Base-by-base conservation (phyloP, 306 rosid species). In the Cicer pinnatifidum region DNA sequence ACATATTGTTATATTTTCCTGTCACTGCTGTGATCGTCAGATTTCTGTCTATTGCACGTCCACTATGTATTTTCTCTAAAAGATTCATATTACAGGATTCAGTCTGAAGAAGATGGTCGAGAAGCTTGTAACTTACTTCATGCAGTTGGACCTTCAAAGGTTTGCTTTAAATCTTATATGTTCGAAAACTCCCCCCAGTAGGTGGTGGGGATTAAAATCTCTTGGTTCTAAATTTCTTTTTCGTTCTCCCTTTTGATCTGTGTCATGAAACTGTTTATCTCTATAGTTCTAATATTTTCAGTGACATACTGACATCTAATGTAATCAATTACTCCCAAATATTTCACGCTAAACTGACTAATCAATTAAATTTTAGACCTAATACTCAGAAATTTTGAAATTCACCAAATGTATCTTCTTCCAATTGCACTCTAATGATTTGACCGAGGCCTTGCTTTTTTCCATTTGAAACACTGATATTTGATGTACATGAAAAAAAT, bases 41-140 rank as follows among this genome's bases (percentile, higher is more conserved):
- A 20, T 23, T 75, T 15, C 46, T 53, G 47, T 78, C 28, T 74
- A 39, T 33, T 74, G 39, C 20, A 19, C 45, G 38, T 37, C 39
- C 60, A 40, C n/a, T 17, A 43, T 75, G 28, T 46, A 53, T 40
- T 75, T 11, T 64, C 75, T 72, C 66, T 11, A 52, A n/a, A 79
- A 9, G 72, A 6, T 57, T 67, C 20, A 45, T 86, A 59, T 85
- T 10, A 43, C 90, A 91, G 97, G 80, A 89, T 91, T 75, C 86
- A 71, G 62, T 83, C 93, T 40, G 97, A 91, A 83, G 80, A n/a
- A 23, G 96, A 89, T 86, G 96, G 97, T 11, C 83, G 86, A 59
- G 75, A 86, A 71, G 97, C 96, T 79, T 91, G 97, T 79, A 91
- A 84, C 82, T 77, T 78, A 74, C 89, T 91, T 83, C 97, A 91